These are phyloP conservation scores for Globisporangium cylindrosporum DNA, from an alignment of 352 stramenopile genomes.

Conservation along the genomic window DNA sequence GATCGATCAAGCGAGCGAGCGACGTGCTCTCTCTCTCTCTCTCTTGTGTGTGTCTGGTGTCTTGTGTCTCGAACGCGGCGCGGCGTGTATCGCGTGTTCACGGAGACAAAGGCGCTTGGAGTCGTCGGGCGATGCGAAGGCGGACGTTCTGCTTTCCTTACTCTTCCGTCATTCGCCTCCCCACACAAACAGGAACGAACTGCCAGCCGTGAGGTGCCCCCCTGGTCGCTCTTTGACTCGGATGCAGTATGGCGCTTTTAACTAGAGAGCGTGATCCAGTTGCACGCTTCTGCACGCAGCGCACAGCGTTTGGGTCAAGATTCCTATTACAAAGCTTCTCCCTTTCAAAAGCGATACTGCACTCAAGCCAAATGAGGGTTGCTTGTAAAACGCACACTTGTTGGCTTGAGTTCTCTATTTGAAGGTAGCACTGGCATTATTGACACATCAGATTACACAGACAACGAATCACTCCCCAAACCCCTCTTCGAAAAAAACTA, in stretches of 20 bases:
- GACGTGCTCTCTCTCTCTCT: neutral
- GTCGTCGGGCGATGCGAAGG: neutral
- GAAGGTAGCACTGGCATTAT: neutral
- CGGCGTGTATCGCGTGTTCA: neutral
- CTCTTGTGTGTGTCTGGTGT: neutral
- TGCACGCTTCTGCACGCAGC: neutral
- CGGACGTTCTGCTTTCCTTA: slow-evolving; percentile 9
- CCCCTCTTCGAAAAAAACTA: neutral
- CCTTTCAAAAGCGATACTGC: neutral
- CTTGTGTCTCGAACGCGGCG: neutral
- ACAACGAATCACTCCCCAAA: neutral
- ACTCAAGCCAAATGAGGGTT: neutral
- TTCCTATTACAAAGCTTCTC: neutral
- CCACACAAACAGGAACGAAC: slow-evolving; percentile 11
- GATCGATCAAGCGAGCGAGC: neutral
- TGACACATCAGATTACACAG: neutral
- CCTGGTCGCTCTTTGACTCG: neutral
- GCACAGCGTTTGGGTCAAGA: neutral
- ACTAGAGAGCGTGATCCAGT: neutral
- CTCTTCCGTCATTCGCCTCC: slow-evolving; percentile 14
- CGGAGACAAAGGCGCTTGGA: neutral
- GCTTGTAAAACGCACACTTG: neutral
- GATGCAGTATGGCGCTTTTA: neutral
- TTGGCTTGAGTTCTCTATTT: neutral
- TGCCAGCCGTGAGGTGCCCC: neutral